Evolutionary conservation across 768 basidiomycete species (phyloP).

Genomic region (Hemileccinum impolitum): DNA sequence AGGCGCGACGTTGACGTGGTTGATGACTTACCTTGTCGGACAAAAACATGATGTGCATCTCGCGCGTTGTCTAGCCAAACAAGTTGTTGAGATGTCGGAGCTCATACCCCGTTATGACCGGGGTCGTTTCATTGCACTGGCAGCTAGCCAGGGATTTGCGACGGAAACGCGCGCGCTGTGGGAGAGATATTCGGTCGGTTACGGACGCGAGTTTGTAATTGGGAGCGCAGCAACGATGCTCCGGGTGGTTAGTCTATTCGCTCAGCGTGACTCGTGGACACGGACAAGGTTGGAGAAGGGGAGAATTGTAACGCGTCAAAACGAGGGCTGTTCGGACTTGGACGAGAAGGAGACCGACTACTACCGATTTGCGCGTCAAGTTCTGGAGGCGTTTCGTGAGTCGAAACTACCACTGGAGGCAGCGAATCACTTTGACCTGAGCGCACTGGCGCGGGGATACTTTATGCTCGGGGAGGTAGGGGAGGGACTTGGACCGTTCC

Average conservation of each 20-base stretch:
- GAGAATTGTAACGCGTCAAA: background rate
- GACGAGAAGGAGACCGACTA: conserved; percentile 10
- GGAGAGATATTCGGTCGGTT: conserved; percentile 49
- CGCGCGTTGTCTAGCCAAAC: conserved; percentile 46
- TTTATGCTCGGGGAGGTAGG: conserved; percentile 50
- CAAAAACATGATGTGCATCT: conserved; percentile 42
- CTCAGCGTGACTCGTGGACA: conserved; percentile 21
- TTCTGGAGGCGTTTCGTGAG: conserved; percentile 43
- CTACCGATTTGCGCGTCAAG: conserved; percentile 40
- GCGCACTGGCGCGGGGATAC: conserved; percentile 58
- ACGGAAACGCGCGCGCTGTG: conserved; percentile 51
- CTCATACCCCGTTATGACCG: conserved; percentile 44
- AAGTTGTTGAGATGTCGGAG: conserved; percentile 42
- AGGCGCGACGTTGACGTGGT: conserved; percentile 44
- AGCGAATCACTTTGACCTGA: conserved; percentile 51
- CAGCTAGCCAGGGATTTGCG: conserved; percentile 47
- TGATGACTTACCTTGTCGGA: conserved; percentile 45
- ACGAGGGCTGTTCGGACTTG: conserved; percentile 1
- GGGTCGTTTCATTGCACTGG: conserved; percentile 45
- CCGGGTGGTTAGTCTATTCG: conserved; percentile 43
- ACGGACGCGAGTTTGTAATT: conserved; percentile 38
- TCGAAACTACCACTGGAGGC: conserved; percentile 44
- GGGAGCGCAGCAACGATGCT: conserved; percentile 42
- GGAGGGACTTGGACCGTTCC: conserved; percentile 48
- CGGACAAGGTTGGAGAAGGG: conserved; percentile 12